Base-by-base conservation (phyloP, 2,329 filamentous ascomycete species). In the Leptographium radiaticola region DNA sequence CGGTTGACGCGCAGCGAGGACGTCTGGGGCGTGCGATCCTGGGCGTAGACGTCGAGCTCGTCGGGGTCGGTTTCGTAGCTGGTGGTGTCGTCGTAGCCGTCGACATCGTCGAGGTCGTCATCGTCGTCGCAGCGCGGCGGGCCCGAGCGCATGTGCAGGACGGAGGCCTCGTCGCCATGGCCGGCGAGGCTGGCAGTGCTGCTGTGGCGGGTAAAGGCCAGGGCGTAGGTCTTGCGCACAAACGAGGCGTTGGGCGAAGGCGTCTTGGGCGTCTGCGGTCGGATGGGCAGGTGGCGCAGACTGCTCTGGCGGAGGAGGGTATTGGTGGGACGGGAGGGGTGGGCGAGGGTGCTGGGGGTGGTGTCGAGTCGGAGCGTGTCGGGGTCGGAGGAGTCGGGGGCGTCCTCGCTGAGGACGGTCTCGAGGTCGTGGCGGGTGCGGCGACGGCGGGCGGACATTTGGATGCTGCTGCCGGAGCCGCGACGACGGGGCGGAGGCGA, bases 401-500 rank as follows among this genome's bases (percentile, higher is more conserved):
- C 59, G 15, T 65, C 64, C 9, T 67, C 65, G 13, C 62, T 74
- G 6, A 74, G 58, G 4, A 63, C 67, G 16, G 66, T 64, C 13
- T 74, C 71, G 0, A 69, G 57, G 7, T 54, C 53, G 33, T 54
- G 31, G 3, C 55, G 62, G 13, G 66, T 64, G 50, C 64, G 60
- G 4, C 68, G 57, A 12, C 68, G 53, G 33, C 66, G 62, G 0
- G 66, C 66, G 9, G 69, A 55, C 11, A 71, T 63, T 40, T 71
- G 68, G 1, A 79, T 60, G 56, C 71, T 78, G 44, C 75, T 72
- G 6, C 70, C 75, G 0, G 76, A 80, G 1, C 71, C 75, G 25
- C 76, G 68, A 4, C 77, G 45, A 2, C 18, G 15, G 11, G n/a
- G 33, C 31, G 18, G 30, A 4, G 31, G 5, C 45, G 30, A 10